A percentile compares a stretch with the other conserved stretches of the same genome.
Evolutionary conservation across 2,329 filamentous ascomycete genomes (phyloP).

Genomic region (Graphilbum ipis-grandicollis): DNA sequence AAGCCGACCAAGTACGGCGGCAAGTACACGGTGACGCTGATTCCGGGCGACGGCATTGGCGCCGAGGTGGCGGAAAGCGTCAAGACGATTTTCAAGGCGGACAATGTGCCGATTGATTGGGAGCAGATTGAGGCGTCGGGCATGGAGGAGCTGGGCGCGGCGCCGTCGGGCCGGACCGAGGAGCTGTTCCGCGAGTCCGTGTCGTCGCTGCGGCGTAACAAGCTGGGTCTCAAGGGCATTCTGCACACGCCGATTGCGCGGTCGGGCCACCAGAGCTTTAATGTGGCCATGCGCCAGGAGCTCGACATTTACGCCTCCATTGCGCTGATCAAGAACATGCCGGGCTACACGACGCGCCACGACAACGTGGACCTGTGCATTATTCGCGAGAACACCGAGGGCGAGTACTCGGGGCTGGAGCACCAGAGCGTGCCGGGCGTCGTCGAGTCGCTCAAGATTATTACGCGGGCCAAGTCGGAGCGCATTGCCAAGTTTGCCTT

Average conservation of each 20-base stretch:
- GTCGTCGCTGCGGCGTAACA: slow-evolving; percentile 91
- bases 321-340: slow-evolving; percentile 98
- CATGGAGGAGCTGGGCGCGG: slow-evolving; percentile 56
- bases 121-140: slow-evolving; percentile 95
- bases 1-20: slow-evolving; percentile 97
- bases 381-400: slow-evolving; percentile 99
- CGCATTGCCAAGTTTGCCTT: slow-evolving; percentile 98
- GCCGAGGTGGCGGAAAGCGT: slow-evolving; percentile 95
- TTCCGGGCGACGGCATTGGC: slow-evolving; percentile 97
- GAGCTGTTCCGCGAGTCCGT: slow-evolving; percentile 92
- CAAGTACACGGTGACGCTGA: slow-evolving; percentile 98
- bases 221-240: slow-evolving; percentile 97
- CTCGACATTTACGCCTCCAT: slow-evolving; percentile 99
- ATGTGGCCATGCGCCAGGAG: slow-evolving; percentile 96
- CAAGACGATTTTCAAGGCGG: slow-evolving; percentile 98
- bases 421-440: slow-evolving; percentile 94
- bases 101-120: slow-evolving; percentile 97
- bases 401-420: slow-evolving; percentile 97
- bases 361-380: slow-evolving; percentile 96
- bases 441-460: slow-evolving; percentile 99
- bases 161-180: slow-evolving; percentile 61
- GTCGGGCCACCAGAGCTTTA: slow-evolving; percentile 97
- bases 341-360: slow-evolving; percentile 94
- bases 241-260: slow-evolving; percentile 93
- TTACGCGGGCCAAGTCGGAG: slow-evolving; percentile 97